phyloP scores from a whole-genome alignment of 208 protist species.

The Leishmania amazonensis region DNA sequence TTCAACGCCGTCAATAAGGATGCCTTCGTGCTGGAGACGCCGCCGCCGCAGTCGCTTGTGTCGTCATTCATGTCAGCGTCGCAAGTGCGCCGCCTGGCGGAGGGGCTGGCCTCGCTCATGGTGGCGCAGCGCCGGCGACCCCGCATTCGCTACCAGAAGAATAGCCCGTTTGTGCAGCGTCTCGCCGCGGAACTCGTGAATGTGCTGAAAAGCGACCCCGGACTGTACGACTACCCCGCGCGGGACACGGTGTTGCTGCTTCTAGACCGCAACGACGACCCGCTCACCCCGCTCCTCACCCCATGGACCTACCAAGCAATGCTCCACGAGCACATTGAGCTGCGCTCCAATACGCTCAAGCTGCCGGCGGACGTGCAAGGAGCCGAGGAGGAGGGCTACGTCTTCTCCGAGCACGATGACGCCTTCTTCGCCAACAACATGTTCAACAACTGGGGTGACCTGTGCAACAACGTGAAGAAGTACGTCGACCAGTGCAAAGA shows the following conservation, averaged over 20 bases:
- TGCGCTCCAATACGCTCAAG: conserved; percentile 92
- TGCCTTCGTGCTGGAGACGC: conserved; percentile 66
- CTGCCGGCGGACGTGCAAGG: conserved; percentile 50
- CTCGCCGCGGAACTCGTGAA: conserved; percentile 76
- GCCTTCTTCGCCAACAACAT: conserved; percentile 95
- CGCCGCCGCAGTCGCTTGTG: conserved; percentile 45
- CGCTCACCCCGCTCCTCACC: conserved; percentile 96
- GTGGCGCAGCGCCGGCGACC: conserved; percentile 77
- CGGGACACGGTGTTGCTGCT: conserved; percentile 74
- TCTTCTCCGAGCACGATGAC: conserved; percentile 93
- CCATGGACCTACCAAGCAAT: conserved; percentile 99
- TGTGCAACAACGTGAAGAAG: conserved; percentile 95
- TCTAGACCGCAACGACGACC: conserved; percentile 91
- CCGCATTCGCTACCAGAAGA: conserved; percentile 70
- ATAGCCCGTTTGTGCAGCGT: conserved; percentile 62
- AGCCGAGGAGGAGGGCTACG: conserved; percentile 70
- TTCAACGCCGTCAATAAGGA: conserved; percentile 93
- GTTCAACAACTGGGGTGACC: conserved; percentile 97
- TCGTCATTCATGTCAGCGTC: conserved; percentile 34
- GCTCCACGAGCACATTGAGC: conserved; percentile 97
- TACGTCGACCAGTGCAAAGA: conserved; percentile 94
- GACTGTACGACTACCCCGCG: conserved; percentile 88
- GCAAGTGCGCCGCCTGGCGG: conserved; percentile 49
- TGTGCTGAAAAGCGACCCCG: conserved; percentile 74
- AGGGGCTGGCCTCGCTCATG: conserved; percentile 78